Evolutionary conservation across 139 green algal genomes (phyloP), one percentile per base, ranked within the genome.

Genomic region (Auxenochlorella pyrenoidosa): DNA sequence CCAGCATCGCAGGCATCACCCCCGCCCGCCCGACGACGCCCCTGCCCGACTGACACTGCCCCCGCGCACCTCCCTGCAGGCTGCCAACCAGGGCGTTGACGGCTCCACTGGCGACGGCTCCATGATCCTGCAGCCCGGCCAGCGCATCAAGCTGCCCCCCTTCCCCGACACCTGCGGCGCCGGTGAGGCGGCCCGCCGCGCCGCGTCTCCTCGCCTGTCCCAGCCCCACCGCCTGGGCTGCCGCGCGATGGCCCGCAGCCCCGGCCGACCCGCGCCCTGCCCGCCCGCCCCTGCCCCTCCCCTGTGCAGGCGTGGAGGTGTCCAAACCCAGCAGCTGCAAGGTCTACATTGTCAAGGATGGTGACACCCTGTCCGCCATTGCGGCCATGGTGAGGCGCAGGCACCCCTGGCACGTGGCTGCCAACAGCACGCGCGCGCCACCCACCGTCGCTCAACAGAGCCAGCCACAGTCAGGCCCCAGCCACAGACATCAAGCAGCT

Each of bases 151-250:
- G 36, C 78, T 90, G 65, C 82, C 82, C 18, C 87, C 87, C 30
- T 90, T 86, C 82, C 83, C 83, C 54, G 87, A 71, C 36, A 79
- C 66, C 80, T 90, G 87, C 71, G 87, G 82, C 41, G 60, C 36
- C 38, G 87, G 82, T 85, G 80, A 28, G 80, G 22, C 30, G 2
- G 21, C 63, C 63, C 13, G 32, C 66, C 32, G 32, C 66, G 5
- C 32, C 34, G 66, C 66, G 8, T 0, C 28, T 5, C 63, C 1
- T 22, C 26, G 8, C 30, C 63, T 34, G 1, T 34, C 1, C 22
- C 63, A 2, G 63, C 63, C 30, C 8, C 5, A 1, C 5, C 63
- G 2, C 26, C 63, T 5, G 22, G n/a, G n/a, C n/a, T n/a, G n/a
- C n/a, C n/a, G n/a, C n/a, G n/a, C n/a, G n/a, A n/a, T n/a, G n/a